Evolutionary conservation across 2,329 filamentous ascomycete genomes (phyloP).

Genomic region (Trichoderma sp.): DNA sequence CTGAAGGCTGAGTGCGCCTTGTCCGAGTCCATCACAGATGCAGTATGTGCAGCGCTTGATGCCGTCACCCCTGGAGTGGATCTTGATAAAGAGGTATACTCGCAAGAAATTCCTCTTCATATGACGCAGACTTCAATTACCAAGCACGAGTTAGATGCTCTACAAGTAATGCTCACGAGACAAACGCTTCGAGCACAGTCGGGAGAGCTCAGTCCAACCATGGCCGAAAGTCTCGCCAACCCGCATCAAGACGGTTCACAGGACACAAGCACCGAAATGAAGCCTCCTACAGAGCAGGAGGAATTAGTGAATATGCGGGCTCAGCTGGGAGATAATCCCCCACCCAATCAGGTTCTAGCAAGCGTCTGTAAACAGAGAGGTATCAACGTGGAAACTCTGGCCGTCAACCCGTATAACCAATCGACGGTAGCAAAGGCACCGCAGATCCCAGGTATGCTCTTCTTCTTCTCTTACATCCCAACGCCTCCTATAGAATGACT

Average conservation of each 20-base stretch:
- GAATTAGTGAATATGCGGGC: not conserved
- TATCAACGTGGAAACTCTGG: not conserved
- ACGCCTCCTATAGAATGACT: no score
- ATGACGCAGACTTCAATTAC: not conserved
- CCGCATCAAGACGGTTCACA: not conserved
- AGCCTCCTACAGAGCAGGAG: not conserved
- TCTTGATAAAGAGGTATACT: not conserved
- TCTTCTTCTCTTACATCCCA: not conserved
- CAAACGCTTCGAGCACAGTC: not conserved
- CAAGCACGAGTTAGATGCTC: not conserved
- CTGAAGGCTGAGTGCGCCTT: not conserved
- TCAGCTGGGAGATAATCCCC: not conserved
- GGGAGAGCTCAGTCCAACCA: not conserved
- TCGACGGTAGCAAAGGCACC: not conserved
- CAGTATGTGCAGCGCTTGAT: not conserved
- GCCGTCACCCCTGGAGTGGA: not conserved
- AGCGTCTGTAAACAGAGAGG: not conserved
- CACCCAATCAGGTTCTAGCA: not conserved
- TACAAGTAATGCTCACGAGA: not conserved
- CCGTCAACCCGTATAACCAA: not conserved
- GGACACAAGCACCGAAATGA: not conserved
- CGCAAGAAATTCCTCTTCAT: accelerated
- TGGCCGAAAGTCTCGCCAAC: not conserved
- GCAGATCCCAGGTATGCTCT: not conserved
- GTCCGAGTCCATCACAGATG: not conserved